Base-by-base conservation (phyloP, 148 eudicot genomes). In the Camellia lanceoleosa region DNA sequence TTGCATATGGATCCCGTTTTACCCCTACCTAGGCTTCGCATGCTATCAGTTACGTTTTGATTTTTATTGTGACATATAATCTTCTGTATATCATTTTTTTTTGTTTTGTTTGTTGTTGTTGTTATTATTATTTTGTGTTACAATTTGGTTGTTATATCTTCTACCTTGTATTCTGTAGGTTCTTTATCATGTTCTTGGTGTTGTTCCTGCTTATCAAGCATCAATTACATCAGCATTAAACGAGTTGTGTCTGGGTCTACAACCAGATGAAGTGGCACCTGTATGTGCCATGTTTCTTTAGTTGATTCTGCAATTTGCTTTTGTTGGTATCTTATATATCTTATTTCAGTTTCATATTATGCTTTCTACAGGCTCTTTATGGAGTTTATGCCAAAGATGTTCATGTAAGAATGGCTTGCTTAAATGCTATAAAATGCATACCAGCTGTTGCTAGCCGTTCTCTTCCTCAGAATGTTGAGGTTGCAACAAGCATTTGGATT, bases 391-490 rank as follows among this genome's bases (percentile, higher is more conserved):
- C 98, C 23, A 96, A 94, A 88, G 98, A 90, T 79, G 83, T 88
- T 82, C 97, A 92, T 89, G 99, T 94, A 23, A 89, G 99, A 82
- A 83, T 94, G 91, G 97, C 98, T 66, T 96, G 99, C 89, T 87
- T 96, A 83, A 94, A 90, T 86, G 98, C 99, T 80, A 90, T 92
- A 62, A 96, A 92, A 84, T 96, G 98, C 87, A 89, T 94, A 81
- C 99, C 99, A 60, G 91, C 95, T 83, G 91, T 96, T 76, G 86
- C 97, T 79, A 87, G 87, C 80, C 91, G 95, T 63, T 83, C 94
- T 78, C 86, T 96, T 80, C 89, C 92, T 80, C 84, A 89, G 83
- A 89, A 89, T 86, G 92, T 91, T 60, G 97, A 94, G 81, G 89
- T 94, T 82, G 95, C 98, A 20, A 96, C 98, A 72, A 89, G 90